Base-by-base conservation (phyloP, 2,329 filamentous ascomycete genomes). In the Colletotrichum sidae region DNA sequence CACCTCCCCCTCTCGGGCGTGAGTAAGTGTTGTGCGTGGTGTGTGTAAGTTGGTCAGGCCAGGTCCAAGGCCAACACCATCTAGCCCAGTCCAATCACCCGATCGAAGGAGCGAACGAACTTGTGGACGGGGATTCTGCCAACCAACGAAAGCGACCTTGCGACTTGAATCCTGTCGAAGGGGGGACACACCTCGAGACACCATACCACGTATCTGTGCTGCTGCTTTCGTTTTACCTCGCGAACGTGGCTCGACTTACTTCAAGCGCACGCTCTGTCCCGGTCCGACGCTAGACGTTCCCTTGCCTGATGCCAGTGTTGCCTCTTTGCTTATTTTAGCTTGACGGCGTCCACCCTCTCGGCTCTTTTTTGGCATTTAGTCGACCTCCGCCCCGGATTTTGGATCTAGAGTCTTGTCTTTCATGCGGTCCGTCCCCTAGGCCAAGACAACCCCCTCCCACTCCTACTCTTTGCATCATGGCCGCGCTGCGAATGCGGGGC, bases 401-500 rank as follows among this genome's bases (percentile, higher is more conserved):
- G 17, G 37, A 62, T 57, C 46, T 52, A 9, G 25, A 65, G 35
- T 52, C 33, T 17, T 8, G 46, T 47, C 58, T 50, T 67, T 51
- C 49, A 59, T 59, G 54, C 42, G 54, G 64, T 51, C 54, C 38
- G 45, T 59, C 38, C 42, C 52, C 56, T 25, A 17, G 55, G 47
- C 54, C 41, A 63, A 62, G 38, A 34, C 53, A 44, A 35, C 57
- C 46, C 46, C 54, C 41, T 9, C 9, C 52, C 37, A 8, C 45
- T 37, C 50, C 50, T 38, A 42, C 50, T 38, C 39, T 38, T 49
- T 37, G n/a, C 49, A 58, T 58, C 64, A 68, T 68, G 67, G 57
- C 51, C 34, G 63, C 54, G 55, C 55, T 56, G 67, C 58, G 67
- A 58, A 59, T 56, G 67, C 58, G 67, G 63, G 63, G 58, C 42